Evolutionary conservation across 129 eudicot species (phyloP), one percentile per base, ranked within the genome.

Genomic region (Cynara cardunculus): DNA sequence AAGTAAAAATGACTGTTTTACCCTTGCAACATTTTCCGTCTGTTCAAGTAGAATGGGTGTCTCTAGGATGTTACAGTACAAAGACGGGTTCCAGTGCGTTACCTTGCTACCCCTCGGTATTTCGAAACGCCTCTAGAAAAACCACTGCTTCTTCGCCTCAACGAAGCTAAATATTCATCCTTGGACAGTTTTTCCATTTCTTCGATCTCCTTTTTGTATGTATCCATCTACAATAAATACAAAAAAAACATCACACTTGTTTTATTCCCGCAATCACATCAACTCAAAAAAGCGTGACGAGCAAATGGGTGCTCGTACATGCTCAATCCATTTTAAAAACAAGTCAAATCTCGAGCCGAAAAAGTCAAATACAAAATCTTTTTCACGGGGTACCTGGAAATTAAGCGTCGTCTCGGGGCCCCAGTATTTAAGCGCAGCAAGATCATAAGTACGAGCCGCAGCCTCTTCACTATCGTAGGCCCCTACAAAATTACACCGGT

Each of bases 341-440:
- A 31, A 46, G 25, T 74, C 68, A 25, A 74, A 3, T 44, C 18
- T 1, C 41, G 26, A 5, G 49, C 7, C 46, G 13, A 74, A 25
- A 74, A 74, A 14, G 25, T 46, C 78, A 14, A 71, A 30, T 11
- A 25, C 10, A 0, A 27, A 75, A 66, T 41, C 1, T 19, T 49
- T 44, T 64, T 37, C 26, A 31, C 7, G 5, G 49, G 8, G n/a
- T 81, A 96, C 99, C 94, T 90, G 86, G 78, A 96, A 96, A 85
- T 96, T 96, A 13, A 96, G 94, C 19, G 87, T 86, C 9, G 92
- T 87, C 25, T 77, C 71, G 2, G 97, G 84, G 16, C 99, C 99
- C 99, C 98, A 96, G 28, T 92, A 96, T 78, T 96, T 96, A 13
- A 96, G 90, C 56, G 99, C 99, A n/a, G 99, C 99, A 70, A 96